Evolutionary conservation across 805 yeast genomes (phyloP).

Genomic region (Myxozyma mucilagina): DNA sequence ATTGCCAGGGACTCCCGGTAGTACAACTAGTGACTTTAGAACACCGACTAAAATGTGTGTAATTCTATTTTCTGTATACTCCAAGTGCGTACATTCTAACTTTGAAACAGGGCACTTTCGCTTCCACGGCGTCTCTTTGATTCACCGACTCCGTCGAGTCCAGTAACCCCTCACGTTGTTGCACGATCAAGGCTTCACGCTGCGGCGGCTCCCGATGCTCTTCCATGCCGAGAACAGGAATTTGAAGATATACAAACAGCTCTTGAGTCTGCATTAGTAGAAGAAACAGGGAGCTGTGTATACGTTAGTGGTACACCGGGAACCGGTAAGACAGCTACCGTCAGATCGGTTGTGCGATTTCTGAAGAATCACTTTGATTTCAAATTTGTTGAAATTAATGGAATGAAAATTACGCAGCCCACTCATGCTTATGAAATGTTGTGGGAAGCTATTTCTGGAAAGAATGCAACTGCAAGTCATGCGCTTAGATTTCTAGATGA

Average conservation of each 20-base stretch:
- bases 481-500: constrained; percentile 70
- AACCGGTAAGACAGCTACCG: constrained; percentile 93
- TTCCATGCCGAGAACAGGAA: constrained; percentile 88
- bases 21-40: not conserved
- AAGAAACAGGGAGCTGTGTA: constrained; percentile 75
- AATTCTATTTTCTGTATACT: not conserved
- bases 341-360: constrained; percentile 78
- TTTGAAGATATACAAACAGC: constrained; percentile 67
- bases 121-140: constrained; percentile 28
- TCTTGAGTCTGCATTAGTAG: constrained; percentile 68
- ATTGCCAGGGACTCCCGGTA: not conserved
- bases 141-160: constrained; percentile 14
- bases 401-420: constrained; percentile 79
- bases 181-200: constrained; percentile 41
- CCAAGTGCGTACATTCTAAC: not conserved
- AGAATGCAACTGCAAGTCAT: constrained; percentile 58
- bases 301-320: constrained; percentile 98
- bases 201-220: constrained; percentile 47
- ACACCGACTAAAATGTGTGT: not conserved
- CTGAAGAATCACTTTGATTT: constrained; percentile 56
- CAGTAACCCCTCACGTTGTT: constrained; percentile 28
- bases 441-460: constrained; percentile 70
- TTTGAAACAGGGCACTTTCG: constrained; percentile 3
- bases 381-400: constrained; percentile 83
- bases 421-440: constrained; percentile 76